These are phyloP conservation scores for Narthecium ossifragum DNA, from an alignment of 106 monocot species.

Conservation along the genomic window DNA sequence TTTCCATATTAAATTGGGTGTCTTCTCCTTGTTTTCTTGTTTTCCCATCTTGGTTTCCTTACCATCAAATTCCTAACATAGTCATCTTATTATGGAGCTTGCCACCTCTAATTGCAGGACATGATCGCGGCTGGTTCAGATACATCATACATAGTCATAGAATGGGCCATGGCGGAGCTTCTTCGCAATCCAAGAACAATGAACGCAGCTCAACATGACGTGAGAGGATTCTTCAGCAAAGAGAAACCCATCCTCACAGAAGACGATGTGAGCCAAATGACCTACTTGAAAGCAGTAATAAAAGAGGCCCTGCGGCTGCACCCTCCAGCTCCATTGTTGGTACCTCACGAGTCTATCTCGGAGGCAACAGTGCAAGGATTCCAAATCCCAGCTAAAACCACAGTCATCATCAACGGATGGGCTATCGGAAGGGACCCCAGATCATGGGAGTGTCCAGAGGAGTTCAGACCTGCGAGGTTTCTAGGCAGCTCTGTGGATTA, in stretches of 20 bases:
- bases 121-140: conserved; percentile 10
- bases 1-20: no score
- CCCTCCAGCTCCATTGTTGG: conserved; percentile 5
- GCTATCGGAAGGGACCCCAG: conserved; percentile 2
- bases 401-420: conserved; percentile 2
- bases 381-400: background rate
- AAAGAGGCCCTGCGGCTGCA: conserved; percentile 10
- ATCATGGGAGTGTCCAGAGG: background rate
- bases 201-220: conserved; percentile 5
- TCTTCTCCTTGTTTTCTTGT: no score
- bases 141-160: background rate
- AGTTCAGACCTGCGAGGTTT: conserved; percentile 6
- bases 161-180: conserved; percentile 11
- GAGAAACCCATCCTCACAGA: background rate
- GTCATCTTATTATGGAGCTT: no score
- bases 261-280: background rate
- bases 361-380: background rate
- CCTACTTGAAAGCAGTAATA: conserved; percentile 9
- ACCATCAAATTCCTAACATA: no score
- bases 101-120: no score
- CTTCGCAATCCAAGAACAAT: conserved; percentile 2
- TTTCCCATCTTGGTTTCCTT: no score
- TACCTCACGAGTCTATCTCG: background rate
- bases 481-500: conserved; percentile 3
- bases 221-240: background rate